Evolutionary conservation across 768 basidiomycete species (phyloP), one percentile per base, ranked within the genome.

Genomic region (Mrakia frigida): DNA sequence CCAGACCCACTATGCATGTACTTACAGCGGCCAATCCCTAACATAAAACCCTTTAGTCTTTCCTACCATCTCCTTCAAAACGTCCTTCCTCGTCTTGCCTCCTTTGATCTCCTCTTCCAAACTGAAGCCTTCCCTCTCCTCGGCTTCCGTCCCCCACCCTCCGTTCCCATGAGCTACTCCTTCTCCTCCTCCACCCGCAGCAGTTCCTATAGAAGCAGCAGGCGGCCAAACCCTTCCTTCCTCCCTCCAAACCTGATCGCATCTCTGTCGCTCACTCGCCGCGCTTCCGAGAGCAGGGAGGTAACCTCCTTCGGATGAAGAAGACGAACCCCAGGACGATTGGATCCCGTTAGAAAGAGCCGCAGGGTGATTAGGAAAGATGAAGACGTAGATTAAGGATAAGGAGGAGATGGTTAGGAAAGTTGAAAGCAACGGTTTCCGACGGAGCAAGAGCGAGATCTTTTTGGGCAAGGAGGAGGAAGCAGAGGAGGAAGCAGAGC

Each of bases 31-130:
- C 63, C 81, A 87, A 71, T 87, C 86, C 43, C 87, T 83, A 31
- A 83, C 82, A 78, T 85, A 86, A 74, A 82, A 87, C 5, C 86
- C 86, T 63, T 84, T 81, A 2, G 86, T 86, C 25, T 81, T 78
- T n/a, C 81, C 70, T 1, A 86, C 83, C 35, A 86, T 79, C 35
- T 80, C 81, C 56, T 78, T 80, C 23, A 87, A 74, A 33, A 81
- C 80, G 41, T 85, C 81, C 46, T 84, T 79, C 65, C 81, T 82
- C 73, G 82, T 78, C 59, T 82, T 69, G 6, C 77, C 77, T 16
- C 33, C 61, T 2, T 31, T 28, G 28, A 78, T 74, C 70, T 78
- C 77, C 10, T 14, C 56, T 35, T 74, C 77, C 79, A 75, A 74
- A 74, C 70, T 79, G 74, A 68, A 77, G 35, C 52, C 67, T 18